Evolutionary conservation across 441 rosid species (phyloP).

Genomic region (Erodium moschatum): DNA sequence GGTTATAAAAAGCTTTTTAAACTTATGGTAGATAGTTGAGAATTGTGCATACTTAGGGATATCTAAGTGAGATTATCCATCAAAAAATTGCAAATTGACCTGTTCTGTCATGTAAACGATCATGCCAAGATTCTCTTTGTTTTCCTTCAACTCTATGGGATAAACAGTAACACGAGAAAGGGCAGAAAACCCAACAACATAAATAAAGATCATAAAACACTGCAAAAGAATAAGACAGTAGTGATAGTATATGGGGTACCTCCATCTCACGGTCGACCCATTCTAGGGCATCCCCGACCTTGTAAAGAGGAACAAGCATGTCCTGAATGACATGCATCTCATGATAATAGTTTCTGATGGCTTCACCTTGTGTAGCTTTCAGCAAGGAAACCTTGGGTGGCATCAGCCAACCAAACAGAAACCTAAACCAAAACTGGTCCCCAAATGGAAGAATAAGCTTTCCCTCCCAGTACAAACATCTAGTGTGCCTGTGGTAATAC

Average conservation of each 20-base stretch:
- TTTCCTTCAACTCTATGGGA: too few species aligned
- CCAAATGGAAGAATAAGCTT: conserved; percentile 94
- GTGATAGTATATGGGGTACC: conserved; percentile 33
- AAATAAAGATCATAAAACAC: too few species aligned
- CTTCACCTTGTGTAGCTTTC: conserved; percentile 99
- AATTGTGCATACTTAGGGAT: too few species aligned
- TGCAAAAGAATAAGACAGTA: too few species aligned
- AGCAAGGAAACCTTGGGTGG: conserved; percentile 98
- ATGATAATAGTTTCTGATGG: conserved; percentile 90
- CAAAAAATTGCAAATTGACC: background rate
- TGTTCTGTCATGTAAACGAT: background rate
- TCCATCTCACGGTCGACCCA: conserved; percentile 93
- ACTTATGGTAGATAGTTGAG: too few species aligned
- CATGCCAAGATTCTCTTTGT: too few species aligned
- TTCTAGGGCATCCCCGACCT: conserved; percentile 86
- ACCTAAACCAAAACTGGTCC: conserved; percentile 95
- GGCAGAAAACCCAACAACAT: background rate
- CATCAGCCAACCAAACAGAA: conserved; percentile 91
- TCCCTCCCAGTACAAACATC: conserved; percentile 98
- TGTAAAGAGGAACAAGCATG: conserved; percentile 94
- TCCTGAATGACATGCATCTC: conserved; percentile 96
- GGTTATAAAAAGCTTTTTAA: too few species aligned
- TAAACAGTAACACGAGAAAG: too few species aligned
- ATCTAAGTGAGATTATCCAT: too few species aligned
- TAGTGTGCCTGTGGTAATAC: conserved; percentile 92